Evolutionary conservation across 2,329 filamentous ascomycete genomes (phyloP), one percentile per base, ranked within the genome.

Genomic region (Pseudogymnoascus sp.): DNA sequence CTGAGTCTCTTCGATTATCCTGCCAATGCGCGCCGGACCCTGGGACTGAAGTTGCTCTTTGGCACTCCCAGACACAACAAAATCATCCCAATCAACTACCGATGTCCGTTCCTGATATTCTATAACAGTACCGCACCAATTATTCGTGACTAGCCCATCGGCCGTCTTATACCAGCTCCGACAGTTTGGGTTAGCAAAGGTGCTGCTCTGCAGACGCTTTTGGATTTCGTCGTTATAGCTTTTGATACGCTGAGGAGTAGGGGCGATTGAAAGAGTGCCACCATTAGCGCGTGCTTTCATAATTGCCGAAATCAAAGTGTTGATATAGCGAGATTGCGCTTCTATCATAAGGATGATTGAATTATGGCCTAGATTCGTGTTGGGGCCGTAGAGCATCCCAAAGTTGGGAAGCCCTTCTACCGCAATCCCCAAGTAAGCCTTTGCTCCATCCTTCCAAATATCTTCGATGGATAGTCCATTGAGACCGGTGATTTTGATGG

Each of bases 391-490:
- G 6, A 72, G 66, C 68, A 72, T 72, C 33, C 62, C 61, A 33
- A 71, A 72, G 40, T 72, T 71, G 66, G 68, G 41, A 6, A 71
- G 38, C 5, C 19, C 19, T 7, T 64, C 61, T 0, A 69, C 66
- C 6, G 67, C 68, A 12, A 70, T 67, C 8, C 69, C 68, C 6
- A 65, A 59, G 43, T 67, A 69, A 8, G 69, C 68, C 37, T 41
- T 24, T 0, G 82, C 79, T 11, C 82, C 83, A 3, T 74, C 70
- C n/a, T 73, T 70, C 84, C 83, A 87, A n/a, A 84, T 75, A 8
- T 82, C 76, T 0, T 73, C 69, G 24, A 61, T 19, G 7, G 28
- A 24, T 35, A 38, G 19, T 46, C 35, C 16, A 61, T 16, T 11
- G 56, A 14, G 16, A 24, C 53, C 53, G 11, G 26, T 59, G 6